Base-by-base conservation (phyloP, 371 early-diverging fungal species). In the Mortierella sp. region DNA sequence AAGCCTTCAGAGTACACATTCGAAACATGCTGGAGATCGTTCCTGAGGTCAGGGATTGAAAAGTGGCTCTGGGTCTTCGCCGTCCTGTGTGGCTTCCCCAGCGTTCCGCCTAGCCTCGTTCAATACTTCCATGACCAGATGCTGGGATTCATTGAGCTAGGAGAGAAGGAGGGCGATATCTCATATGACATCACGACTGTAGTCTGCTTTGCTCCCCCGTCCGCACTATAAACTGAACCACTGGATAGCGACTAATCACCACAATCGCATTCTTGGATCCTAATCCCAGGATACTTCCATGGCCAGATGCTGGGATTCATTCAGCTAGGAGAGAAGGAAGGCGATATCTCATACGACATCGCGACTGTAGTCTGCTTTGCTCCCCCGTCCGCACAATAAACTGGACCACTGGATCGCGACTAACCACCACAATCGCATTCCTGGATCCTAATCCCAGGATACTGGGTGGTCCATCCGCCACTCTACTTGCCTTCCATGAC, bases 51-150 rank as follows among this genome's bases (percentile, higher is more conserved):
- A 9, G 69, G 69, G 16, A 13, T 68, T 7, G 69, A 68, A 45
- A 68, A 61, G 31, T 68, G 69, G 69, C 31, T 68, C 22, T 62
- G 57, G 62, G 43, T 40, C 39, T 68, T 68, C 53, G 61, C 31
- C 9, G 53, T 68, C 44, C 47, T 68, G 34, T 56, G 57, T 16
- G 57, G 41, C 16, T 61, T 53, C 19, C 62, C 62, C 0, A 62
- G 62, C 4, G 56, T 68, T 61, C 69, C 69, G 14, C 57, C 69
- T 4, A 17, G 24, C 0, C 39, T 27, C 14, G 45, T 68, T 0
- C 69, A 68, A 40, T 62, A 68, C 37, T 68, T 68, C 39, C 62
- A 68, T 14, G 69, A 68, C 39, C 69, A 68, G 43, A 29, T 68
- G 24, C 28, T 68, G 24, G 69, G 57, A 12, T 68, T 68, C 52